These are phyloP conservation scores for Bathelium albidoporum DNA, from an alignment of 495 filamentous ascomycete genomes.

Conservation along the genomic window DNA sequence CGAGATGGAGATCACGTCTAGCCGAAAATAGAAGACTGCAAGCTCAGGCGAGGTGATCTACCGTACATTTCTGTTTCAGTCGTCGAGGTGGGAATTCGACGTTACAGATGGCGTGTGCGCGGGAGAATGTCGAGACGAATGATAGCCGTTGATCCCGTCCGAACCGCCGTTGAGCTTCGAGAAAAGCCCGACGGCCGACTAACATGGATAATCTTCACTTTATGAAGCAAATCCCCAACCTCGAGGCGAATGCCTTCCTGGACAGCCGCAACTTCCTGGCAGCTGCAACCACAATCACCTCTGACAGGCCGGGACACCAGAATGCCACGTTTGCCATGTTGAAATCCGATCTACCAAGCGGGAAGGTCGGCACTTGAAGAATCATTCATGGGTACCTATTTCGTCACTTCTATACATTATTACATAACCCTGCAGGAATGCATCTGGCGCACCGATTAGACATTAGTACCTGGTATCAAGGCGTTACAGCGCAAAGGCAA, in stretches of 20 bases:
- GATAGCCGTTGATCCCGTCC: neutral
- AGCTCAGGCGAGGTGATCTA: conserved; percentile 1
- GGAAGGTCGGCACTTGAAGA: neutral
- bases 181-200: neutral
- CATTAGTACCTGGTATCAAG: neutral
- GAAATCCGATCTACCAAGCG: neutral
- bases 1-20: neutral
- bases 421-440: neutral
- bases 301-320: neutral
- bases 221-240: neutral
- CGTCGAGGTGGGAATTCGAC: neutral
- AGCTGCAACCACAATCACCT: neutral
- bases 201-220: neutral
- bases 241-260: neutral
- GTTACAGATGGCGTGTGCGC: neutral
- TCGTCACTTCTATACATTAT: neutral
- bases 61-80: neutral
- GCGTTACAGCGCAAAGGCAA: neutral
- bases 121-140: neutral
- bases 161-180: neutral
- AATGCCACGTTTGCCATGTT: neutral
- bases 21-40: neutral
- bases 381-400: neutral
- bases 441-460: neutral
- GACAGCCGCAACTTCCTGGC: neutral